Evolutionary conservation across 75 land plant genomes (phyloP).

Genomic region (Adiantum capillusveneris): DNA sequence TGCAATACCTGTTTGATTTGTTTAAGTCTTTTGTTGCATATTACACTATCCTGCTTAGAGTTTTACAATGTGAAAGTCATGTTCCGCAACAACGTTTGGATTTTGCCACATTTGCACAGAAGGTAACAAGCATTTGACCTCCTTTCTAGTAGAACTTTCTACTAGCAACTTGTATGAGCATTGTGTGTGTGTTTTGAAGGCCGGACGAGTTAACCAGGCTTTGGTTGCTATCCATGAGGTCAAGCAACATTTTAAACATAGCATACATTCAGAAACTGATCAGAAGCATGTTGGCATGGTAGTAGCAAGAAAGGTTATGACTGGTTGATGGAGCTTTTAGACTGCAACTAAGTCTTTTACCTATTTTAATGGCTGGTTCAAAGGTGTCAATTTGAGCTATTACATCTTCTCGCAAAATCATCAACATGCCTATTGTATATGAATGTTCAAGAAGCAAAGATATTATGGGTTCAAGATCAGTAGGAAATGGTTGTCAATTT

Average conservation of each 20-base stretch:
- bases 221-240: conserved; percentile 74
- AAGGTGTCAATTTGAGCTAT: too few relatives aligned
- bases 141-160: neutral
- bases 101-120: conserved; percentile 69
- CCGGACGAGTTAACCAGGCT: conserved; percentile 71
- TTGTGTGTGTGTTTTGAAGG: conserved; percentile 33
- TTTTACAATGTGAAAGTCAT: conserved; percentile 41
- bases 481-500: conserved; percentile 85
- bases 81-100: conserved; percentile 60
- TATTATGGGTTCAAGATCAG: conserved; percentile 79
- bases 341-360: too few relatives aligned
- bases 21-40: conserved; percentile 76
- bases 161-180: neutral
- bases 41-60: conserved; percentile 59
- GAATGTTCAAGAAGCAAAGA: conserved; percentile 98
- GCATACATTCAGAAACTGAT: too few relatives aligned
- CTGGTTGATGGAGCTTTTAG: too few relatives aligned
- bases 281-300: too few relatives aligned
- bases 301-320: too few relatives aligned
- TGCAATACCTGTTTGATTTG: conserved; percentile 55
- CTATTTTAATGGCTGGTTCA: too few relatives aligned
- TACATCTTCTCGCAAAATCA: too few relatives aligned
- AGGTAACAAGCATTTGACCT: conserved; percentile 47
- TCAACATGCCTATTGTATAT: too few relatives aligned
- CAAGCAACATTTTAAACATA: conserved; percentile 44